Conservation (phyloP, 176 grass and related monocot species). For the Thinopyrum elongatum region DNA sequence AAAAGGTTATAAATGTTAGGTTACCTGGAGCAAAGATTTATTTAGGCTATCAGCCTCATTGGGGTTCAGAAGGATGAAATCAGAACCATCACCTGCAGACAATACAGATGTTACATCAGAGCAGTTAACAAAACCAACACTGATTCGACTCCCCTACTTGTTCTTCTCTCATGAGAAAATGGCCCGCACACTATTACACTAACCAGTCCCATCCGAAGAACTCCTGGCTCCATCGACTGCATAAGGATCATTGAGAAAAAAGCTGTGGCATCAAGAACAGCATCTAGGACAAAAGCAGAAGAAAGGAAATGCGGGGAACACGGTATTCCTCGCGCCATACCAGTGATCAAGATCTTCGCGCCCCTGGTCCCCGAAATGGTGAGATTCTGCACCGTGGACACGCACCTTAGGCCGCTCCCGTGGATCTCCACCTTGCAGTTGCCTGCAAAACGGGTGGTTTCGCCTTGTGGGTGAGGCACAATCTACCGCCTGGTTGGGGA, state of each 20-base stretch:
- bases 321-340: neutral
- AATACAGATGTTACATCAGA: neutral
- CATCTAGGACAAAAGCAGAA: neutral
- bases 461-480: neutral
- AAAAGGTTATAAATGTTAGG: neutral
- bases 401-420: slow-evolving; percentile 35
- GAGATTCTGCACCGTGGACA: slow-evolving; percentile 41
- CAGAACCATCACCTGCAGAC: slow-evolving; percentile 8
- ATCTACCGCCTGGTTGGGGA: neutral
- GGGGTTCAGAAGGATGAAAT: slow-evolving; percentile 64
- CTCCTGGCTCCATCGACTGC: slow-evolving; percentile 43
- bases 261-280: neutral
- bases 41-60: slow-evolving; percentile 46
- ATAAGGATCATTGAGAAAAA: slow-evolving; percentile 9
- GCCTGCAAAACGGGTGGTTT: slow-evolving; percentile 22
- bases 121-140: neutral
- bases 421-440: slow-evolving; percentile 78
- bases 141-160: neutral
- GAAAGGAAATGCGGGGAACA: neutral
- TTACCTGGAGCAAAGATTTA: slow-evolving; percentile 72
- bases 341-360: slow-evolving; percentile 52
- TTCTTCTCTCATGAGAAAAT: neutral
- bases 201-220: slow-evolving; percentile 17
- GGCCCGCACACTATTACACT: neutral
- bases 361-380: slow-evolving; percentile 45